Base-by-base conservation (phyloP, 2,329 filamentous ascomycete genomes). In the Xylariaceae sp. region DNA sequence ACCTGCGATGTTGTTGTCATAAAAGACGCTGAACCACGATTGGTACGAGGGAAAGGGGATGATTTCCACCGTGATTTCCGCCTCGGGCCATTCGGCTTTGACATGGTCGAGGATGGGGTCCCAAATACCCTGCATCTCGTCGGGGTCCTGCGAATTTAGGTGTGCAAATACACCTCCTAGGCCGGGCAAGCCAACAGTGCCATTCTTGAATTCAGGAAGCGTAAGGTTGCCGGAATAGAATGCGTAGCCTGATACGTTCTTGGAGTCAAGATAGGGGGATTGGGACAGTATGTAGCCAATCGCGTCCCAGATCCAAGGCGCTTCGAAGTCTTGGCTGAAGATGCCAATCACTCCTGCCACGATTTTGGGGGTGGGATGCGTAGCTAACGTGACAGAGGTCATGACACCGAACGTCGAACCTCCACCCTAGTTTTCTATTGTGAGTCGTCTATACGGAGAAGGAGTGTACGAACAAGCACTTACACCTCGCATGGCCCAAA, bases 401-500 rank as follows among this genome's bases (percentile, higher is more conserved):
- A 87, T 76, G 1, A 88, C 76, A 0, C 82, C 84, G 66, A 85
- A 88, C 0, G 82, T 87, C 17, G 80, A 81, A 1, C 82, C 83
- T 2, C 83, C 83, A 4, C 82, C 82, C 79, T 81, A 34, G 41
- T 23, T 8, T 50, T 11, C 6, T 35, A 41, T 41, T 3, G 39
- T 61, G 34, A 45, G 49, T 45, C 41, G 15, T 61, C 11, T 34
- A 7, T 18, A 23, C 34, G 4, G n/a, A 9, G 13, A 53, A 30
- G 6, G 1, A 2, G 3, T 3, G 13, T 0, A 4, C 4, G 8
- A 3, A 5, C 0, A 8, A 3, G 23, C 0, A 74, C 77, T 71
- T 71, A 83, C 78, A 7, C 84, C 84, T 59, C 81, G 73, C 62
- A 87, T 75, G 0, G 85, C 85, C 85, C 85, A 88, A 69, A 86